Percentiles rank a stretch among this genome's conserved stretches.
phyloP scores from a whole-genome alignment of 176 grass and related monocot genomes.

The Eragrostis curvula region DNA sequence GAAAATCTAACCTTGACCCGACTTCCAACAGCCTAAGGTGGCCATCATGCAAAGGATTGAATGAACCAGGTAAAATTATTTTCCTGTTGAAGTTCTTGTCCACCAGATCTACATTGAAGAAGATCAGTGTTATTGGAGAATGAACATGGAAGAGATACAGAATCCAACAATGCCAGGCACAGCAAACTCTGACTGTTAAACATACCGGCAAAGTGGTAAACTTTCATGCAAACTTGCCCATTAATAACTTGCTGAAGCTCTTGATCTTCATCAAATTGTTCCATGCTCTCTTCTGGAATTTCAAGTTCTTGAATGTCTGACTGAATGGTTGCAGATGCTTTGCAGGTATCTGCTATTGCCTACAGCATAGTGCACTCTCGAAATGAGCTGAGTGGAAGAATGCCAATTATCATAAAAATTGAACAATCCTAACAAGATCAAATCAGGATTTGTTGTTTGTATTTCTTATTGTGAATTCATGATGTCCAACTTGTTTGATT shows the following conservation, averaged over 20 bases:
- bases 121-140: constrained; percentile 38
- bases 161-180: constrained; percentile 24
- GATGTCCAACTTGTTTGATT: constrained; percentile 10
- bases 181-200: neutral
- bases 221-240: constrained; percentile 87
- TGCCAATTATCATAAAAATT: constrained; percentile 6
- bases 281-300: constrained; percentile 62
- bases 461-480: neutral
- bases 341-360: constrained; percentile 86
- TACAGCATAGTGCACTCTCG: constrained; percentile 32
- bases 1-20: constrained; percentile 69
- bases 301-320: constrained; percentile 71
- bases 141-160: constrained; percentile 26
- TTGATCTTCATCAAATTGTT: constrained; percentile 75
- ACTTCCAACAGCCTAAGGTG: constrained; percentile 84
- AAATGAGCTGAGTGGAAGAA: constrained; percentile 4
- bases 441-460: constrained; percentile 8
- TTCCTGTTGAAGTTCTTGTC: constrained; percentile 63
- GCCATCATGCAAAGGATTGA: constrained; percentile 99
- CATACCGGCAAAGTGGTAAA: constrained; percentile 76
- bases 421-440: neutral
- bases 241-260: constrained; percentile 92
- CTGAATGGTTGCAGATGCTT: constrained; percentile 68
- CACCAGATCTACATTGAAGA: constrained; percentile 41
- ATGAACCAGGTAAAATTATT: constrained; percentile 92